A percentile compares a stretch with the other conserved stretches of the same genome.
These are phyloP conservation scores for Barbarea vulgaris DNA, from an alignment of 345 rosid genomes.

Conservation along the genomic window DNA sequence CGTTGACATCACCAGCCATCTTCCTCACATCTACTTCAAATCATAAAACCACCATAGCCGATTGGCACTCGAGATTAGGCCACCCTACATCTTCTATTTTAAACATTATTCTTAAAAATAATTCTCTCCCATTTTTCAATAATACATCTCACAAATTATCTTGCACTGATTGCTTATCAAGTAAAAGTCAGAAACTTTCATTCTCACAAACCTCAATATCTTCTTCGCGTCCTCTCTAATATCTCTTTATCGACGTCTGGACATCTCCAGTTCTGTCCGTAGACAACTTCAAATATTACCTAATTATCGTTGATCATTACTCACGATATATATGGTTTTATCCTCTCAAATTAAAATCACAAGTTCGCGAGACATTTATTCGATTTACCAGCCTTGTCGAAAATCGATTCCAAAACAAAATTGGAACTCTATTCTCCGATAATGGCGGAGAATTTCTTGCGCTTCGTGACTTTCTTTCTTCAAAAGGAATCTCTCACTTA, in stretches of 20 bases:
- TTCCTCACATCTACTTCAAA: neutral
- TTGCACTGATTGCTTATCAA: neutral
- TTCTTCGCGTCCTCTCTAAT: neutral
- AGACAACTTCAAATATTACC: neutral
- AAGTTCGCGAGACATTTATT: neutral
- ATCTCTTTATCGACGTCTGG: neutral
- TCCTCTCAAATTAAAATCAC: neutral
- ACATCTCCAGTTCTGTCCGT: neutral
- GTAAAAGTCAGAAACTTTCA: no score
- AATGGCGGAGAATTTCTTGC: neutral
- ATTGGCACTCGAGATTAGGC: neutral
- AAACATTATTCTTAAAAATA: no score
- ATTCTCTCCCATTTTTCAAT: no score
- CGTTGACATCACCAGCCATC: accelerated
- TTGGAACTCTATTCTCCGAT: neutral
- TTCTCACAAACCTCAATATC: no score
- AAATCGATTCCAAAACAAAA: neutral
- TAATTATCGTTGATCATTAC: neutral
- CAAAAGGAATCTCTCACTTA: neutral
- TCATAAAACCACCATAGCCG: neutral
- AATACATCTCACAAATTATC: no score
- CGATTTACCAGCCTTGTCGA: neutral
- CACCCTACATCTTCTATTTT: neutral
- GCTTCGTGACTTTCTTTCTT: accelerated
- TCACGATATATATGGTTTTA: neutral